Conservation (phyloP, 2,329 filamentous ascomycete species). For the Arthrobotrys conoides region DNA sequence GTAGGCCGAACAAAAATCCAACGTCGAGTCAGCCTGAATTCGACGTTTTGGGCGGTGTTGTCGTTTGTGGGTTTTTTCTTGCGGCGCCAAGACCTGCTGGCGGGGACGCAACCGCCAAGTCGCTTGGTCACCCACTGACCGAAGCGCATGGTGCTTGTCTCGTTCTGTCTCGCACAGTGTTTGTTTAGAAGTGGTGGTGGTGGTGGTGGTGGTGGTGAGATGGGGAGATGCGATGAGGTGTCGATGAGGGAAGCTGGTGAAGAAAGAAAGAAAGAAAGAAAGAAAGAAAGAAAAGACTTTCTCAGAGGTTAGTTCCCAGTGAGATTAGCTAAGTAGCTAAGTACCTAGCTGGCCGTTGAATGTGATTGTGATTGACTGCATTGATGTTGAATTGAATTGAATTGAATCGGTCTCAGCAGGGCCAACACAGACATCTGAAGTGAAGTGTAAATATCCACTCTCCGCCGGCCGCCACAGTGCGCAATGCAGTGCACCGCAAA, state of each 20-base stretch:
- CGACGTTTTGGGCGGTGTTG: background rate
- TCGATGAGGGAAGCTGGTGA: background rate
- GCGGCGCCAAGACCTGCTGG: conserved; percentile 16
- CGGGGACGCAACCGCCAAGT: conserved; percentile 18
- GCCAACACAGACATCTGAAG: background rate
- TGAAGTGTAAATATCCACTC: background rate
- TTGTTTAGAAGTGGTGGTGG: background rate
- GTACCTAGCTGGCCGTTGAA: too few species aligned
- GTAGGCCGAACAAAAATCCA: conserved; percentile 10
- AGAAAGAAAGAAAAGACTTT: conserved; percentile 1
- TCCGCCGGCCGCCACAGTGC: conserved; percentile 9
- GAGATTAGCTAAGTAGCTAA: too few species aligned
- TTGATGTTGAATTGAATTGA: background rate
- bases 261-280: background rate
- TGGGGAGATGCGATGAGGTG: background rate
- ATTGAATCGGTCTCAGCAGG: background rate
- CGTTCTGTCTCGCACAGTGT: too few species aligned
- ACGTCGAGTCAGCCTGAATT: conserved; percentile 23
- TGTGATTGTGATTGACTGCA: background rate
- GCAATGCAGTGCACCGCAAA: background rate
- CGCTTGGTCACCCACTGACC: conserved; percentile 2
- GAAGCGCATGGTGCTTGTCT: background rate
- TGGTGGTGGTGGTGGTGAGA: background rate
- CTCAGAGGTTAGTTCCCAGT: too few species aligned
- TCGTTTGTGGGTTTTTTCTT: conserved; percentile 15